Evolutionary conservation across 2,329 filamentous ascomycete genomes (phyloP), one percentile per base, ranked within the genome.

Genomic region (Orbilia oligospora): DNA sequence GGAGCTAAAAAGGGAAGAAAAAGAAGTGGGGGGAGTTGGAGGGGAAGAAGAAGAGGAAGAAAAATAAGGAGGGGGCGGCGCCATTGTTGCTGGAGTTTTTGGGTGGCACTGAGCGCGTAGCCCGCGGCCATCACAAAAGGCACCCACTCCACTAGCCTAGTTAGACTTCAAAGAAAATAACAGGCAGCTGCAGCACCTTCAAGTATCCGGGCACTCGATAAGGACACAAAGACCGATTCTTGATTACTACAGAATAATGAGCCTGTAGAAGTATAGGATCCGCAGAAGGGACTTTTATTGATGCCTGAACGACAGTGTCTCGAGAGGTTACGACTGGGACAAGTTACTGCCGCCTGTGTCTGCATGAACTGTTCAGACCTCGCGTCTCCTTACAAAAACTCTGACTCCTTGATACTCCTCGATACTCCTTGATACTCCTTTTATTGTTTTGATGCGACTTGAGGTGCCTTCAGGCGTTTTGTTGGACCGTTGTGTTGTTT

Each of bases 31-130:
- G 24, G 10, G 56, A 51, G 71, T 6, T 33, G 56, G 22, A 44
- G 64, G 18, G 8, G n/a, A 24, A n/a, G 24, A 38, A 33, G 56
- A 46, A 49, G 58, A 41, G 12, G 58, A 12, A 20, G 51, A 20
- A 33, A 56, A 46, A 49, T 48, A 41, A 6, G 58, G 14, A 20
- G 51, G 16, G 16, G 12, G 18, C 24, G 65, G 53, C n/a, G 72
- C 66, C 58, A 70, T 66, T 61, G 72, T 76, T 76, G 49, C 44
- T 49, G 36, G 48, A 33, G 46, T 38, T 38, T 38, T 65, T 71
- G 61, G 14, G 56, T 61, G 38, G 56, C 20, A 8, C 20, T 44
- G 30, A 38, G 53, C 53, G 38, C 48, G 41, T 10, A 12, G 58
- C 38, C 24, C 56, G 6, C 18, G 20, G 27, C 58, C 14, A 20